Conservation (phyloP, 1,284 basidiomycete species). For the Sphaerobolus stellatus region DNA sequence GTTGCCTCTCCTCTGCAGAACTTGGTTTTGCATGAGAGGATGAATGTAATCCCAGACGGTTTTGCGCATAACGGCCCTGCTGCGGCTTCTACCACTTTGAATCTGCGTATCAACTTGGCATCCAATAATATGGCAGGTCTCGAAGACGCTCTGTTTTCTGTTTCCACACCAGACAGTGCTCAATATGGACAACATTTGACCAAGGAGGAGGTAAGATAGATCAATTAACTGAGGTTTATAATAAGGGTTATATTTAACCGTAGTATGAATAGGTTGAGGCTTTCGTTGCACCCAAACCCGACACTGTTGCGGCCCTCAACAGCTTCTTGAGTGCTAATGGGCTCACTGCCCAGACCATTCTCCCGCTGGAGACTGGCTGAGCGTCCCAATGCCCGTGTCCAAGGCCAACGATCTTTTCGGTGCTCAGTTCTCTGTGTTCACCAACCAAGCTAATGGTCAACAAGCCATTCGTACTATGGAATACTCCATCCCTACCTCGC, state of each 20-base stretch:
- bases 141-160: constrained; percentile 27
- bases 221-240: too few relatives aligned
- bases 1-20: constrained; percentile 2
- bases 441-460: constrained; percentile 13
- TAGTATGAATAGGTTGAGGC: constrained; percentile 18
- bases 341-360: constrained; percentile 18
- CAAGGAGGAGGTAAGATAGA: constrained; percentile 31
- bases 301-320: constrained; percentile 20
- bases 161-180: constrained; percentile 34
- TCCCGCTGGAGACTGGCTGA: constrained; percentile 28
- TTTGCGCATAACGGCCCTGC: constrained; percentile 10
- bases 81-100: background rate
- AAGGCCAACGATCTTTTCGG: constrained; percentile 26
- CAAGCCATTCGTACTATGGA: constrained; percentile 18
- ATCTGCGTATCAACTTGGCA: constrained; percentile 24
- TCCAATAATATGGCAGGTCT: constrained; percentile 24
- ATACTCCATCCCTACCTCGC: constrained; percentile 17
- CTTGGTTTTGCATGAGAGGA: constrained; percentile 11
- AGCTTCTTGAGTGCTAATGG: constrained; percentile 27
- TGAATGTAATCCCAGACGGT: constrained; percentile 9
- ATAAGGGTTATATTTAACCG: background rate
- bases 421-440: constrained; percentile 17
- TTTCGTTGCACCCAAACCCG: constrained; percentile 11
- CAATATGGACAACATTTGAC: constrained; percentile 34
- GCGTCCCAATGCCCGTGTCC: constrained; percentile 25